Evolutionary conservation across 805 yeast species (phyloP).

Genomic region (Lipomyces kockii): DNA sequence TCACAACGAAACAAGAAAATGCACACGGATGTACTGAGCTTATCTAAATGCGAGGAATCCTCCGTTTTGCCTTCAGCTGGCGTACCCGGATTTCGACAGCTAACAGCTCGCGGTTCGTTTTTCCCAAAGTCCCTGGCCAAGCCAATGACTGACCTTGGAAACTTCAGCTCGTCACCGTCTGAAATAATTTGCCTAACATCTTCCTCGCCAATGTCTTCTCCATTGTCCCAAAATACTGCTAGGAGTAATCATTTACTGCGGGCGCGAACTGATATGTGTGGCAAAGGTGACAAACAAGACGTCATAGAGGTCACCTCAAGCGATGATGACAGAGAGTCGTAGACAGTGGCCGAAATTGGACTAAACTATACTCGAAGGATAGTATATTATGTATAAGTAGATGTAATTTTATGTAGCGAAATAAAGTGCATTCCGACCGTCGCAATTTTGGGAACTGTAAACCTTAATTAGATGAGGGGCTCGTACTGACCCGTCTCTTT

Average conservation of each 20-base stretch:
- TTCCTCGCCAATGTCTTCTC: neutral
- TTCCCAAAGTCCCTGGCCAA: neutral
- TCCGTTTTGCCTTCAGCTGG: neutral
- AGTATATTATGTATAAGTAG: neutral
- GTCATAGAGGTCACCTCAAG: neutral
- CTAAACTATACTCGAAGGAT: neutral
- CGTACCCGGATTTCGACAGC: neutral
- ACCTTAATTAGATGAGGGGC: too few species aligned
- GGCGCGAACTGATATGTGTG: neutral
- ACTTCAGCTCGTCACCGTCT: neutral
- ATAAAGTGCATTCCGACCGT: too few species aligned
- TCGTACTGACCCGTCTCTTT: too few species aligned
- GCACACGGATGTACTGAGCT: neutral
- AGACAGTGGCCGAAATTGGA: neutral
- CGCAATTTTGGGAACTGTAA: too few species aligned
- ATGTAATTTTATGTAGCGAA: neutral
- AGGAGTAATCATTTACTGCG: neutral
- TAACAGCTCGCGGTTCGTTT: neutral
- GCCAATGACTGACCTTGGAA: neutral
- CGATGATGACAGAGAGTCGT: neutral
- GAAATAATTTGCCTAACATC: neutral
- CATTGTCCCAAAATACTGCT: neutral
- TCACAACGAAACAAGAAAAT: neutral
- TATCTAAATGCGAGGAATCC: neutral
- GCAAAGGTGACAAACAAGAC: neutral